Conservation (phyloP, 192 early-diverging fungal species). For the Chytriomyces confervae region DNA sequence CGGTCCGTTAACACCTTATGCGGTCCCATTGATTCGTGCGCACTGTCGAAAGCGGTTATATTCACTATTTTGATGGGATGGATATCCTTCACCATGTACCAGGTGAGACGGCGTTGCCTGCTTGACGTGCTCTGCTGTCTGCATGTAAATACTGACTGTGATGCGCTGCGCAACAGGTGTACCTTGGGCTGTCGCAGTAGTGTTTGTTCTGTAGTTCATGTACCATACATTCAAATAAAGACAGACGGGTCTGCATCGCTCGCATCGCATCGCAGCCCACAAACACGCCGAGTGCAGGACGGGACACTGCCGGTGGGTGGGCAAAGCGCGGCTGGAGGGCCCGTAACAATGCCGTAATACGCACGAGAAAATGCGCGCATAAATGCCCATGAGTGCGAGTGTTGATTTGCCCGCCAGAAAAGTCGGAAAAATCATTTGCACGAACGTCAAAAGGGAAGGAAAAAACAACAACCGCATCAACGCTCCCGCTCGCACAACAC, state of each 20-base stretch:
- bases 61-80: conserved; percentile 6
- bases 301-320: too few relatives aligned
- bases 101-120: neutral
- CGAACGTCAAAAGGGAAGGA: too few relatives aligned
- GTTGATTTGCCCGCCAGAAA: too few relatives aligned
- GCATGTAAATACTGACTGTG: neutral
- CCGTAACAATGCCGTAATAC: too few relatives aligned
- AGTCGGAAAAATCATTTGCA: too few relatives aligned
- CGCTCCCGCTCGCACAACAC: neutral
- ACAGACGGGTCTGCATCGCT: too few relatives aligned
- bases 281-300: too few relatives aligned
- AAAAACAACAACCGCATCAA: neutral
- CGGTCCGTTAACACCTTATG: too few relatives aligned
- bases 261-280: too few relatives aligned
- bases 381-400: too few relatives aligned
- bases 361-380: too few relatives aligned
- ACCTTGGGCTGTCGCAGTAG: neutral
- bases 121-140: neutral
- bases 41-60: conserved; percentile 14
- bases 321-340: too few relatives aligned
- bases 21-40: neutral
- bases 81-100: conserved; percentile 27
- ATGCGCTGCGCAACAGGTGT: neutral
- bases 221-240: neutral
- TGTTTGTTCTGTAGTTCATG: neutral